Evolutionary conservation across 371 early-diverging fungal genomes (phyloP).

Genomic region (Mucor indicus): DNA sequence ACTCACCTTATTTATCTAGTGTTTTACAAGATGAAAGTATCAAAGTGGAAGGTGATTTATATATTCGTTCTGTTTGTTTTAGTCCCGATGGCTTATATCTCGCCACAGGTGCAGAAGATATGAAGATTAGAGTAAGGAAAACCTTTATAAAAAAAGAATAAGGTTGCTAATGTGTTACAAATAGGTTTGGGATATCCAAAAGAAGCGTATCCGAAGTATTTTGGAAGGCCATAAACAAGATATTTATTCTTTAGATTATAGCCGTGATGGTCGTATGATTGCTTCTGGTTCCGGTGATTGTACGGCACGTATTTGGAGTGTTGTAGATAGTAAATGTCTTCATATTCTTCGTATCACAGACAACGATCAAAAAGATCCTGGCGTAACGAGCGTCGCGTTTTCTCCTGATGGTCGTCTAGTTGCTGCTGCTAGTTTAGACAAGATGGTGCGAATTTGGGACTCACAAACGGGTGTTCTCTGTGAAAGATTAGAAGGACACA

Average conservation of each 20-base stretch:
- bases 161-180: neutral
- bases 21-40: conserved; percentile 76
- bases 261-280: conserved; percentile 83
- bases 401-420: conserved; percentile 70
- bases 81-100: conserved; percentile 90
- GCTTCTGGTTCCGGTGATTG: conserved; percentile 95
- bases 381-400: conserved; percentile 92
- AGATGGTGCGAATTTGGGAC: conserved; percentile 90
- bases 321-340: conserved; percentile 70
- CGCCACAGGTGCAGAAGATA: conserved; percentile 98
- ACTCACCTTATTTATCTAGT: no score
- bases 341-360: conserved; percentile 74
- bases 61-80: conserved; percentile 96
- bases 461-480: conserved; percentile 69
- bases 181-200: conserved; percentile 74
- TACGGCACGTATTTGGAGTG: conserved; percentile 83
- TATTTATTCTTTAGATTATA: conserved; percentile 93
- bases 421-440: conserved; percentile 84
- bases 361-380: conserved; percentile 78
- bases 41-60: conserved; percentile 78
- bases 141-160: neutral
- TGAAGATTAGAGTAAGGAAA: conserved; percentile 79
- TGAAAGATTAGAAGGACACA: conserved; percentile 89
- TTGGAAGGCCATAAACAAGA: conserved; percentile 90
- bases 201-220: conserved; percentile 59